Evolutionary conservation across 2,329 filamentous ascomycete genomes (phyloP).

Genomic region (Fonsecaea erecta): DNA sequence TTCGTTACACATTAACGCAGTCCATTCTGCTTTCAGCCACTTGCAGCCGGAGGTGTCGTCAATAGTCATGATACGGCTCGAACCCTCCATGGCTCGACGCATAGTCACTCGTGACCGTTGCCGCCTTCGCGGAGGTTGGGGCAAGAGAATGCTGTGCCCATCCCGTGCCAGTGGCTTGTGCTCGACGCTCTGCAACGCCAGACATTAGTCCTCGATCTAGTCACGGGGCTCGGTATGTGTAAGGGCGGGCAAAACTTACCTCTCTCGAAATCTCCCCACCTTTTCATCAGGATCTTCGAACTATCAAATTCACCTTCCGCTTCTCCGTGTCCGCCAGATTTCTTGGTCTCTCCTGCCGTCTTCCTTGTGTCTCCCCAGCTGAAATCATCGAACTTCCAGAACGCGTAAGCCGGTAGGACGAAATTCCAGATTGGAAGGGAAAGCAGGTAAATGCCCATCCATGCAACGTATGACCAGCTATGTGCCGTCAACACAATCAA

Average conservation of each 20-base stretch:
- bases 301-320: constrained; percentile 96
- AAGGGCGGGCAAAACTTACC: constrained; percentile 49
- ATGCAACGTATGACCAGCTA: constrained; percentile 85
- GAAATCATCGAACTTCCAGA: constrained; percentile 99
- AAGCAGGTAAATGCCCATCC: constrained; percentile 95
- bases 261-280: constrained; percentile 95
- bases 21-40: neutral
- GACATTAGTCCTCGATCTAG: constrained; percentile 9
- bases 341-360: constrained; percentile 87
- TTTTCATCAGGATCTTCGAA: constrained; percentile 99
- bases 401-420: constrained; percentile 87
- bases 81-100: constrained; percentile 12
- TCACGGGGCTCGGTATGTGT: neutral
- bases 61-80: constrained; percentile 18
- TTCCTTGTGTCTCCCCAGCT: constrained; percentile 98
- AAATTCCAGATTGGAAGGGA: constrained; percentile 99
- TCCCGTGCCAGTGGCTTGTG: constrained; percentile 24
- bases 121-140: constrained; percentile 13
- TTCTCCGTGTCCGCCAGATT: constrained; percentile 71
- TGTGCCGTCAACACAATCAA: constrained; percentile 94
- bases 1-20: constrained; percentile 10
- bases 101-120: constrained; percentile 8
- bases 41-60: neutral
- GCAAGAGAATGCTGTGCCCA: constrained; percentile 26
- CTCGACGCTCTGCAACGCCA: constrained; percentile 25